phyloP scores from a whole-genome alignment of 768 basidiomycete genomes.

The Panus rudis region DNA sequence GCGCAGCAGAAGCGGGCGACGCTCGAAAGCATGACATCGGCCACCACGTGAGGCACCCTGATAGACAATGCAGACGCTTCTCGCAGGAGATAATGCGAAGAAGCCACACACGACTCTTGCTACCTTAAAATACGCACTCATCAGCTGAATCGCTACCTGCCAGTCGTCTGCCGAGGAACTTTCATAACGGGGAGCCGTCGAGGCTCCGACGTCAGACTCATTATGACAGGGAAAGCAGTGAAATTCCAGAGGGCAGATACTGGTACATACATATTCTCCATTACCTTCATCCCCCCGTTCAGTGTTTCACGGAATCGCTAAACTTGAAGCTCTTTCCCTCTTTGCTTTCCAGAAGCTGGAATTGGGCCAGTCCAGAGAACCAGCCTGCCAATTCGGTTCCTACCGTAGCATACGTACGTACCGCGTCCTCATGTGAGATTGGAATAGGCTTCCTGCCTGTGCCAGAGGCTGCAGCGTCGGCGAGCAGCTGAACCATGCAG shows the following conservation, averaged over 20 bases:
- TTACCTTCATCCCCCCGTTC: neutral
- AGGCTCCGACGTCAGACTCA: too few relatives aligned
- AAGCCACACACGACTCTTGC: too few relatives aligned
- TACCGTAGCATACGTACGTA: neutral
- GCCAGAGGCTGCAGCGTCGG: constrained; percentile 16
- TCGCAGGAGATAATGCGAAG: too few relatives aligned
- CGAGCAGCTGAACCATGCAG: constrained; percentile 21
- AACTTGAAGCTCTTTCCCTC: neutral
- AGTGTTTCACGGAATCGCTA: neutral
- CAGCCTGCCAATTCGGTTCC: neutral
- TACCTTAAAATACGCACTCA: too few relatives aligned
- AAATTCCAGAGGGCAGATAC: neutral
- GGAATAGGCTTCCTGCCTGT: constrained; percentile 10
- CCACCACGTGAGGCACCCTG: too few relatives aligned
- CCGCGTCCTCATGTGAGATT: constrained; percentile 18
- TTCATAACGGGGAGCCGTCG: too few relatives aligned
- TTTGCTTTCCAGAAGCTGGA: neutral
- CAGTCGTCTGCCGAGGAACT: too few relatives aligned
- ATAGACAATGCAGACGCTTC: too few relatives aligned
- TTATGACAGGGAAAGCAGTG: too few relatives aligned
- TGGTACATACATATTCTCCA: neutral
- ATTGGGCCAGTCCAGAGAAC: neutral
- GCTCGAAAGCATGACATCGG: too few relatives aligned
- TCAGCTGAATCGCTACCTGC: too few relatives aligned
- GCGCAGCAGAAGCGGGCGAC: too few relatives aligned